Percentiles rank a stretch among this genome's conserved stretches.
These are phyloP conservation scores for Pyronema omphalodes DNA, from an alignment of 495 filamentous ascomycete species.

Conservation along the genomic window DNA sequence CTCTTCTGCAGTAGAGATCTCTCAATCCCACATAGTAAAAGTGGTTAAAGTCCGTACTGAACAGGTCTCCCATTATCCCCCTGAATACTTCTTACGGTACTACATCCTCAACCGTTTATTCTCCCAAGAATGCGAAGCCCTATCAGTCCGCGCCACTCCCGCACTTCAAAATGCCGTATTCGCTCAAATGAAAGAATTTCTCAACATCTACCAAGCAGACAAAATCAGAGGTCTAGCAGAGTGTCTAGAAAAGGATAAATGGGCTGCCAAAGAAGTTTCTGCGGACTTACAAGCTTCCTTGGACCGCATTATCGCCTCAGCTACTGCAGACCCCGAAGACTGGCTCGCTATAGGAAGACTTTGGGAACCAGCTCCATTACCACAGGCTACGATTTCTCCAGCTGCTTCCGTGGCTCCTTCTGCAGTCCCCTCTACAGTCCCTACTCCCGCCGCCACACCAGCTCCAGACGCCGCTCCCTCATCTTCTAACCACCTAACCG, in stretches of 20 bases:
- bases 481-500: background rate
- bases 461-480: background rate
- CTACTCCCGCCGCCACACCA: background rate
- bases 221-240: constrained; percentile 66
- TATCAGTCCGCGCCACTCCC: constrained; percentile 72
- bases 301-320: constrained; percentile 50
- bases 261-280: constrained; percentile 74
- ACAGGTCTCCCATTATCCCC: constrained; percentile 15
- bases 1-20: constrained; percentile 81
- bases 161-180: constrained; percentile 77
- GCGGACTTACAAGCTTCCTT: constrained; percentile 46
- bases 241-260: constrained; percentile 74
- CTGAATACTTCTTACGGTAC: constrained; percentile 58
- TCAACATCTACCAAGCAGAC: constrained; percentile 51
- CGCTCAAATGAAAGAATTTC: constrained; percentile 78
- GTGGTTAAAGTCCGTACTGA: constrained; percentile 82
- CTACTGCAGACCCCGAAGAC: constrained; percentile 55
- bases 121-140: constrained; percentile 90
- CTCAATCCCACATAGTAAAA: constrained; percentile 80
- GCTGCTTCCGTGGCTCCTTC: background rate
- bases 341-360: constrained; percentile 59
- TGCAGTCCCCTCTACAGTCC: background rate
- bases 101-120: constrained; percentile 88
- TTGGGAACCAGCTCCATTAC: constrained; percentile 33
- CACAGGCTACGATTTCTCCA: background rate